A percentile compares a stretch with the other conserved stretches of the same genome.
Conservation (phyloP, 768 basidiomycete genomes). For the Neoboletus magnificus region DNA sequence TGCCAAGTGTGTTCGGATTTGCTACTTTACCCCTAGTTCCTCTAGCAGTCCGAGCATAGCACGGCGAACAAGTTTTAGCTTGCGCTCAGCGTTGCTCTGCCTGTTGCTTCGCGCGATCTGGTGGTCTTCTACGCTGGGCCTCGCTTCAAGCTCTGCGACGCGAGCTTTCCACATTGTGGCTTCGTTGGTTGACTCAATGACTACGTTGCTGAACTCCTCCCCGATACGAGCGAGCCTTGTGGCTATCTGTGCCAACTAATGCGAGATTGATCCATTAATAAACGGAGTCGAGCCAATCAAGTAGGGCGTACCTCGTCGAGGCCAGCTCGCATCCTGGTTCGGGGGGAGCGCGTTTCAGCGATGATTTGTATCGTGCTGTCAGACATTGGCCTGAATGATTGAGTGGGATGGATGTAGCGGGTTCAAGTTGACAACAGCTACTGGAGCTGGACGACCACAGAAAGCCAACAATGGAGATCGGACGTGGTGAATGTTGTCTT, state of each 20-base stretch:
- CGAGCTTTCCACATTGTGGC: slow-evolving; percentile 24
- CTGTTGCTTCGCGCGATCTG: slow-evolving; percentile 33
- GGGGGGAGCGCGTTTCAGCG: slow-evolving; percentile 13
- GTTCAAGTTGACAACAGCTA: background rate
- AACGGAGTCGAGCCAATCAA: background rate
- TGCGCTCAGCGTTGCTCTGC: slow-evolving; percentile 31
- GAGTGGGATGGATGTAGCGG: background rate
- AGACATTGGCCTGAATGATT: slow-evolving; percentile 1
- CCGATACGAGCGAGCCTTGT: slow-evolving; percentile 28
- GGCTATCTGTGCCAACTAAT: slow-evolving; percentile 27
- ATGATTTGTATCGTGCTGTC: background rate
- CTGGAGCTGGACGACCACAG: slow-evolving; percentile 1
- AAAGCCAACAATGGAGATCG: slow-evolving; percentile 1
- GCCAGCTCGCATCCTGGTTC: slow-evolving; percentile 19
- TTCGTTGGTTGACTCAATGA: slow-evolving; percentile 23
- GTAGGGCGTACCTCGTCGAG: slow-evolving; percentile 25
- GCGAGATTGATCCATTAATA: background rate
- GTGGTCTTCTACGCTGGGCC: slow-evolving; percentile 18
- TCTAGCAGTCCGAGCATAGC: slow-evolving; percentile 42
- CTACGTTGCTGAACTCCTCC: slow-evolving; percentile 25
- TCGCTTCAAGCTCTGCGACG: slow-evolving; percentile 38
- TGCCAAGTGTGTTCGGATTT: background rate
- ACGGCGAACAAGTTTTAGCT: slow-evolving; percentile 34
- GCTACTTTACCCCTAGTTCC: slow-evolving; percentile 37
- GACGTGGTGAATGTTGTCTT: background rate